phyloP scores from a whole-genome alignment of 768 basidiomycete species.

The Melanogaster broomeanus region DNA sequence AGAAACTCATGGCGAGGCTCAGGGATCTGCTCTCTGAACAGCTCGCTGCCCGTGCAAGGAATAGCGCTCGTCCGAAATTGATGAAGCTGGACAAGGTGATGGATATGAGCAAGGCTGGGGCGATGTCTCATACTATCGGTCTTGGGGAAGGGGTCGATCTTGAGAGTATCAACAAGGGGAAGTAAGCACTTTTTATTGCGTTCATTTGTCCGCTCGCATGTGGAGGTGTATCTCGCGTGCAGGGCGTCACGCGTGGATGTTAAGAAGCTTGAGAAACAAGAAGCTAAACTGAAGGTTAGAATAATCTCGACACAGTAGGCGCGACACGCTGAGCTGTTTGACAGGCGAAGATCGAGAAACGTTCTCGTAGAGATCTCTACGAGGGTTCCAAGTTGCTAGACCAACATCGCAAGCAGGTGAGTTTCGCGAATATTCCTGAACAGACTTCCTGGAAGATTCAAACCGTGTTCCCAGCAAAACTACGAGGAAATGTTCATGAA shows the following conservation, averaged over 20 bases:
- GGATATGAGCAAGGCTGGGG: slow-evolving; percentile 80
- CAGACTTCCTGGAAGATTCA: neutral
- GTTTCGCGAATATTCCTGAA: slow-evolving; percentile 4
- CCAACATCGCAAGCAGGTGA: slow-evolving; percentile 85
- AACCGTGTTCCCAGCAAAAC: slow-evolving; percentile 63
- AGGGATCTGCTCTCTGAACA: slow-evolving; percentile 66
- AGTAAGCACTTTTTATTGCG: slow-evolving; percentile 48
- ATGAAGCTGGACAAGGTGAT: slow-evolving; percentile 83
- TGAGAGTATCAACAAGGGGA: slow-evolving; percentile 92
- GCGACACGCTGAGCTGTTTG: neutral
- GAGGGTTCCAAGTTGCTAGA: slow-evolving; percentile 96
- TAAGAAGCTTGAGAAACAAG: slow-evolving; percentile 95
- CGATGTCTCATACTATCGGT: slow-evolving; percentile 79
- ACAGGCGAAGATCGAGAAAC: slow-evolving; percentile 96
- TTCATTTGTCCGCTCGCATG: slow-evolving; percentile 2
- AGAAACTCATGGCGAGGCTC: slow-evolving; percentile 67
- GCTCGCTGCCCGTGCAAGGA: slow-evolving; percentile 56
- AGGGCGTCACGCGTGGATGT: slow-evolving; percentile 92
- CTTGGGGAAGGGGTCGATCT: slow-evolving; percentile 84
- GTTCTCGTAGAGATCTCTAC: slow-evolving; percentile 86
- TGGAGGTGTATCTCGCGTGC: slow-evolving; percentile 14
- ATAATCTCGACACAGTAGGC: neutral
- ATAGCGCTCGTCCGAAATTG: slow-evolving; percentile 62
- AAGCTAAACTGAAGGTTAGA: slow-evolving; percentile 86
- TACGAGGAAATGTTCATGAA: slow-evolving; percentile 99